Conservation (phyloP, 371 early-diverging fungal genomes). For the Batkoa obscura region DNA sequence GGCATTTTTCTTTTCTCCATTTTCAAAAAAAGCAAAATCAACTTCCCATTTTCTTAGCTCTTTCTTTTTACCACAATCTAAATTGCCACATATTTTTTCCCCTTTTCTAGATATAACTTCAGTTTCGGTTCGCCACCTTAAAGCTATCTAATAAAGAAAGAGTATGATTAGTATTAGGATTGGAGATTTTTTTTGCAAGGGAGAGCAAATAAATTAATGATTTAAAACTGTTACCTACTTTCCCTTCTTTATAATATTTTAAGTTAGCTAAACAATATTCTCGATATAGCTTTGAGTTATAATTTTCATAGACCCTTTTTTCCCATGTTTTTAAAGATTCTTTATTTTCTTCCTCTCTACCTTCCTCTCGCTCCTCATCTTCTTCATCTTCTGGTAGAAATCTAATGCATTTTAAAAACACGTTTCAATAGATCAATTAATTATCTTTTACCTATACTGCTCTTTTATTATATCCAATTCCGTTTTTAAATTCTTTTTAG, state of each 20-base stretch:
- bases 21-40: slow-evolving; percentile 6
- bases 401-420: slow-evolving; percentile 42
- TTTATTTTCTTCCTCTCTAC: slow-evolving; percentile 3
- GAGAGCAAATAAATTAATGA: too few relatives aligned
- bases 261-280: slow-evolving; percentile 71
- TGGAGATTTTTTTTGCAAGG: too few relatives aligned
- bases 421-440: slow-evolving; percentile 24
- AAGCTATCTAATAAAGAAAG: slow-evolving; percentile 26
- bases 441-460: background rate
- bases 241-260: slow-evolving; percentile 47
- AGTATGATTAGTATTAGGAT: background rate
- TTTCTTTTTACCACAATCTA: background rate
- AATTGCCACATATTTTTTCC: background rate
- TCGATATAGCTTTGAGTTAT: slow-evolving; percentile 66
- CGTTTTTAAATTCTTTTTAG: background rate
- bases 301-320: slow-evolving; percentile 58
- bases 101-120: slow-evolving; percentile 66
- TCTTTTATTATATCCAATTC: background rate
- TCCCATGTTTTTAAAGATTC: slow-evolving; percentile 32
- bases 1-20: background rate
- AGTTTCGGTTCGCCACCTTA: slow-evolving; percentile 63
- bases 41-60: background rate
- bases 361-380: slow-evolving; percentile 21
- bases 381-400: slow-evolving; percentile 13
- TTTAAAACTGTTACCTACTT: slow-evolving; percentile 9